Evolutionary conservation across 805 yeast genomes (phyloP), one percentile per base, ranked within the genome.

Genomic region (Diddensiella santjacobensis): DNA sequence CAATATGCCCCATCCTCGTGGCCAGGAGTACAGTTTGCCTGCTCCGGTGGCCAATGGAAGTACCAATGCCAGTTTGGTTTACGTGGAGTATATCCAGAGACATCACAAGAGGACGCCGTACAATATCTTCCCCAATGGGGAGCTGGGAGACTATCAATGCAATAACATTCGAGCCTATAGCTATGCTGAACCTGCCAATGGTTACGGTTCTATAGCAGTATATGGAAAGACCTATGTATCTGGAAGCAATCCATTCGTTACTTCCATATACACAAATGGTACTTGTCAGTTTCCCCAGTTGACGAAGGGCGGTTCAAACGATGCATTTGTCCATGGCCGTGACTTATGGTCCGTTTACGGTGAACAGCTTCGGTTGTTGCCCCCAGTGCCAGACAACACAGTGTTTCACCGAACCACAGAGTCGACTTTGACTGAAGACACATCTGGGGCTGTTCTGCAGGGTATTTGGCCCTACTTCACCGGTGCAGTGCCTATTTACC

Each of bases 91-190:
- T 40, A 60, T 71, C 20, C 77, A 72, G 51, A 67, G 76, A 29
- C 76, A 72, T 51, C 76, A 72, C 51, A 70, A 69, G 49, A 64
- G 77, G 50, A 69, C 76, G 1, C 67, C 74, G 17, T 72, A 72
- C 54, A 71, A 72, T 50, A 48, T 63, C 24, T 60, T 67, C 29
- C 71, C 73, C 31, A 54, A 59, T 35, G 70, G 62, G 48, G 51
- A 37, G 31, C 40, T 46, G 24, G 57, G 57, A 36, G 40, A 61
- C 35, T 57, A 57, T 13, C 51, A 58, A 42, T 66, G 69, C 51
- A 61, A 57, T 31, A 66, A 67, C 45, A 58, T 65, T 29, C 48
- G 56, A 39, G 64, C 59, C 30, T 57, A 58, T 30, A 61, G 60
- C 48, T 60, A 57, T 31, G 58, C 56, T 5, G 58, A 57, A 15